Evolutionary conservation across 2,329 filamentous ascomycete genomes (phyloP), one percentile per base, ranked within the genome.

Genomic region (Parafenestella ontariensis): DNA sequence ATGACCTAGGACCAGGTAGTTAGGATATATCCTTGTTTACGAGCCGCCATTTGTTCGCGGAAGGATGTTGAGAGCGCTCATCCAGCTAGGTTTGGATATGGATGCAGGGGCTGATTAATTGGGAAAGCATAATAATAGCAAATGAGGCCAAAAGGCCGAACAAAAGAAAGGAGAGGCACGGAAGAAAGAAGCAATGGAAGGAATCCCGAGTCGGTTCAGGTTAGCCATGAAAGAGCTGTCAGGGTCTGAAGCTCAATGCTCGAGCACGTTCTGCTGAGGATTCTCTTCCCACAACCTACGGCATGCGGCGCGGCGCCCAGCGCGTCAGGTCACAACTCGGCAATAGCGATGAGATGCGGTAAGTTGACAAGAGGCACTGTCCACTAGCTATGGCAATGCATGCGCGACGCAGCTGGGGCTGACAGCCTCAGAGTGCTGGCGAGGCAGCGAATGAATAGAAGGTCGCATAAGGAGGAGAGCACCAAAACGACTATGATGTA

Each of bases 1-100:
- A 83, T 80, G 62, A 96, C 87, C 92, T 96, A 68, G 29, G 31
- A 53, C 26, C 23, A 54, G 17, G 24, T 55, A n/a, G 61, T 74
- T 55, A 73, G 69, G 62, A 49, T 40, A 44, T 39, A 52, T 51
- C 51, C 49, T 62, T 62, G 56, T 59, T 26, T 50, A 37, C 45
- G 41, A 34, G 33, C 24, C 46, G 43, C 31, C 46, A 62, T 63
- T 66, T 54, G 58, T 52, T 52, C 34, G 44, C 33, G 36, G 31
- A 49, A 37, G n/a, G 46, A 39, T 58, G 59, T 61, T 51, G 56
- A 50, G 49, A 54, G 52, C 47, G 40, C 36, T 46, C 46, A 44
- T 53, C 36, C 21, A 52, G 46, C 49, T 44, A 34, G 23, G 41
- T 33, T 40, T 37, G 41, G 28, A 11, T 26, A 29, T 40, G n/a